These are phyloP conservation scores for Alternaria incomplexa DNA, from an alignment of 2,329 filamentous ascomycete species.

Conservation along the genomic window DNA sequence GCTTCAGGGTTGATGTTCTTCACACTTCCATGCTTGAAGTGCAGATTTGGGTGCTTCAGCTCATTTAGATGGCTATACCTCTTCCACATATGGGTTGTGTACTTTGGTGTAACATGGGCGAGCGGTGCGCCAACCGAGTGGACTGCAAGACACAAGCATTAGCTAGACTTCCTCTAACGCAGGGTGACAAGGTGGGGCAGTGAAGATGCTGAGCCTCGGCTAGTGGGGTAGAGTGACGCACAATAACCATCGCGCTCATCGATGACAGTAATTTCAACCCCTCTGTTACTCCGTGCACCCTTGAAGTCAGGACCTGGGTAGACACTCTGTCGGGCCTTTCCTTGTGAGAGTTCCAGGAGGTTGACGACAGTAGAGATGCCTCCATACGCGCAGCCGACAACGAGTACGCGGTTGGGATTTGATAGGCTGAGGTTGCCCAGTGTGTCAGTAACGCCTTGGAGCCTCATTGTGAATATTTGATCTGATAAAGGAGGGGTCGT, in stretches of 20 bases:
- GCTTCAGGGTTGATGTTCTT: slow-evolving; percentile 63
- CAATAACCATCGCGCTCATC: slow-evolving; percentile 86
- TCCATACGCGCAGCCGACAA: slow-evolving; percentile 75
- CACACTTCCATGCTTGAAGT: slow-evolving; percentile 70
- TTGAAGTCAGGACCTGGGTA: slow-evolving; percentile 47
- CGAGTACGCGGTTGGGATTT: slow-evolving; percentile 57
- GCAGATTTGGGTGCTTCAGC: slow-evolving; percentile 67
- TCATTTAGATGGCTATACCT: slow-evolving; percentile 71
- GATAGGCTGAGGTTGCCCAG: slow-evolving; percentile 37
- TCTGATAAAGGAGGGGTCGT: slow-evolving; percentile 16
- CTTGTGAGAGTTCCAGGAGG: slow-evolving; percentile 69
- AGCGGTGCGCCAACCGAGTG: slow-evolving; percentile 79
- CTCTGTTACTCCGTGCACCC: slow-evolving; percentile 53
- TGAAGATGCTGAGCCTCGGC: slow-evolving; percentile 18
- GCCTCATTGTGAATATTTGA: slow-evolving; percentile 35
- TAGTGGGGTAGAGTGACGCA: slow-evolving; percentile 52
- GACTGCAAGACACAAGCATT: slow-evolving; percentile 54
- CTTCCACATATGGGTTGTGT: slow-evolving; percentile 73
- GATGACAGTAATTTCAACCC: slow-evolving; percentile 73
- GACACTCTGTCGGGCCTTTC: slow-evolving; percentile 57
- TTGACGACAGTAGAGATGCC: slow-evolving; percentile 72
- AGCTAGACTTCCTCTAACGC: slow-evolving; percentile 20
- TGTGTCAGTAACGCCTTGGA: slow-evolving; percentile 32
- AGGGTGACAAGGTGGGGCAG: slow-evolving; percentile 10
- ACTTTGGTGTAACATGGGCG: slow-evolving; percentile 68